Conservation (phyloP, 345 rosid species). For the Mangifera indica region DNA sequence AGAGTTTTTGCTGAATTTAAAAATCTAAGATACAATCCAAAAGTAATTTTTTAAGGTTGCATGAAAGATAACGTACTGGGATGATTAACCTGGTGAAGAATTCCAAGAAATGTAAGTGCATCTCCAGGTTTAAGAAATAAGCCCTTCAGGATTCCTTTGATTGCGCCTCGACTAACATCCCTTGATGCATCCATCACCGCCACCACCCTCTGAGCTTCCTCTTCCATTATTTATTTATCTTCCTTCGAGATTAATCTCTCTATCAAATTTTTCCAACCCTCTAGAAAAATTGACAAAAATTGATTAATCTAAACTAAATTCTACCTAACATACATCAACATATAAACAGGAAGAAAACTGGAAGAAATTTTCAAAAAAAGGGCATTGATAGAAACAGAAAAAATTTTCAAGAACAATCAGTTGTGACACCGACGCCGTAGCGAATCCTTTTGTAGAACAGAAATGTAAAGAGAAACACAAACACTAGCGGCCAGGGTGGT, state of each 20-base stretch:
- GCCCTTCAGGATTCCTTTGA: slow-evolving; percentile 27
- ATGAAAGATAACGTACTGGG: slow-evolving; percentile 59
- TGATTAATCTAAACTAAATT: no score
- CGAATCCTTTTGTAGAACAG: background rate
- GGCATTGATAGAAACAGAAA: background rate
- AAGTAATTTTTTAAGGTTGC: slow-evolving; percentile 31
- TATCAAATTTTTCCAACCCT: no score
- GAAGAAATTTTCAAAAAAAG: no score
- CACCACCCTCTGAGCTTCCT: slow-evolving; percentile 38
- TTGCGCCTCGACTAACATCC: slow-evolving; percentile 36
- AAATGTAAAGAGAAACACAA: background rate
- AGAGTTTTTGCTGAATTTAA: background rate
- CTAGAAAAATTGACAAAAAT: no score
- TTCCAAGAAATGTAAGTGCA: slow-evolving; percentile 37
- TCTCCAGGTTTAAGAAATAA: slow-evolving; percentile 48
- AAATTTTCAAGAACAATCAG: background rate
- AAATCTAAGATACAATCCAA: no score
- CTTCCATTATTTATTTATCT: slow-evolving; percentile 25
- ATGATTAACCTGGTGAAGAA: slow-evolving; percentile 62
- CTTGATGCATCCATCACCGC: slow-evolving; percentile 47
- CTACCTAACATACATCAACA: no score
- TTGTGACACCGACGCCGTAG: background rate
- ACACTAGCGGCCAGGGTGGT: slow-evolving; percentile 11
- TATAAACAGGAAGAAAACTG: no score
- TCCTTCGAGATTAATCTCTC: no score